Conservation (phyloP, 176 grass and related monocot genomes). For the Musa beccarii region DNA sequence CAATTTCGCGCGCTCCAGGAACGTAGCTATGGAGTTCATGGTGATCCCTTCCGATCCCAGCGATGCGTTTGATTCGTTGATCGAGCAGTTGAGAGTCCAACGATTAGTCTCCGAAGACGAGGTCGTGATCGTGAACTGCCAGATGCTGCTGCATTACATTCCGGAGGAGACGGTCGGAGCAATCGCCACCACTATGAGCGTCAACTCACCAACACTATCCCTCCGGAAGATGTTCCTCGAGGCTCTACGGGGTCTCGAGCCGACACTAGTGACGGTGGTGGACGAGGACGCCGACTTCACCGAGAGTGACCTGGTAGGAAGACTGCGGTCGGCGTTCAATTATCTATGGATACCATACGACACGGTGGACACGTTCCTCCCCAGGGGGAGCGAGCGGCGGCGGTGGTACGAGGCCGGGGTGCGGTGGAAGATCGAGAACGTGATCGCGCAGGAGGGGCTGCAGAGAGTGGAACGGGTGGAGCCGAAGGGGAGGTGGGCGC, state of each 20-base stretch:
- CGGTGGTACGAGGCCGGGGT: slow-evolving; percentile 86
- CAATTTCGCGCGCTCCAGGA: slow-evolving; percentile 67
- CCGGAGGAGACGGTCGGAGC: slow-evolving; percentile 78
- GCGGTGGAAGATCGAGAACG: slow-evolving; percentile 91
- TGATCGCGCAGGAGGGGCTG: slow-evolving; percentile 64
- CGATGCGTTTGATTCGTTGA: slow-evolving; percentile 50
- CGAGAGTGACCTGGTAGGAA: slow-evolving; percentile 45
- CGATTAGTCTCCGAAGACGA: slow-evolving; percentile 64
- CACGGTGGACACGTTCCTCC: slow-evolving; percentile 85
- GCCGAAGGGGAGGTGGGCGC: slow-evolving; percentile 55
- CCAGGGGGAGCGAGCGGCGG: slow-evolving; percentile 76
- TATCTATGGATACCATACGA: slow-evolving; percentile 98
- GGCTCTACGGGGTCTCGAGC: slow-evolving; percentile 59
- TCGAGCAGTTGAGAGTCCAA: slow-evolving; percentile 65
- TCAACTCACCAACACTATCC: slow-evolving; percentile 25
- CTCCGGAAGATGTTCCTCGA: slow-evolving; percentile 81
- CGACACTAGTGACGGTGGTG: slow-evolving; percentile 50
- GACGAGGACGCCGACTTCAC: slow-evolving; percentile 98
- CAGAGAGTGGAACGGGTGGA: slow-evolving; percentile 73
- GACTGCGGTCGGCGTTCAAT: slow-evolving; percentile 85
- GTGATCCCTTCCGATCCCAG: slow-evolving; percentile 43
- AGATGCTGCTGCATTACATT: slow-evolving; percentile 84
- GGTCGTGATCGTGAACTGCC: slow-evolving; percentile 84
- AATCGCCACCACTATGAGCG: slow-evolving; percentile 18
- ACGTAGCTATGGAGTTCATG: slow-evolving; percentile 77